These are phyloP conservation scores for Fraxinus latifolia DNA, from an alignment of 305 asterid species.

Conservation along the genomic window DNA sequence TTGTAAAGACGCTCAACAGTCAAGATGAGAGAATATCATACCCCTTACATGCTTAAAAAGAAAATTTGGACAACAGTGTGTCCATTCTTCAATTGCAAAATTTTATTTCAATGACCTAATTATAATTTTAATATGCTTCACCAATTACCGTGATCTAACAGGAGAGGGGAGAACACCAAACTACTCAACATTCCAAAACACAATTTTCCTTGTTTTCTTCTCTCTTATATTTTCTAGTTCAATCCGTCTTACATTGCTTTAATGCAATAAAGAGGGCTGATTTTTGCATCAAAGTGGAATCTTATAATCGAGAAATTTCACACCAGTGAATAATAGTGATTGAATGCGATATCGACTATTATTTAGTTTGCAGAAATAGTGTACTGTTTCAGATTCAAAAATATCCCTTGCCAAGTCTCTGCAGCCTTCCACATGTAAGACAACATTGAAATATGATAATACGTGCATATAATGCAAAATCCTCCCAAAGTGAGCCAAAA, in stretches of 20 bases:
- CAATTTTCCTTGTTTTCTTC: neutral
- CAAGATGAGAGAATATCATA: neutral
- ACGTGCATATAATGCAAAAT: neutral
- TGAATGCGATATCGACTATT: neutral
- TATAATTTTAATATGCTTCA: neutral
- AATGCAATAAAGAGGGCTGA: neutral
- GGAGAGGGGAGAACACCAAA: neutral
- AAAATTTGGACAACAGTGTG: neutral
- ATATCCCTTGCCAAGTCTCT: neutral
- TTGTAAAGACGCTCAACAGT: neutral
- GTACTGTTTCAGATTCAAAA: neutral
- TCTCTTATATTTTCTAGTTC: neutral
- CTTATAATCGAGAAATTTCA: neutral
- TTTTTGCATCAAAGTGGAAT: neutral
- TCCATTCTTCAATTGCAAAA: neutral
- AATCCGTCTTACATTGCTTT: neutral
- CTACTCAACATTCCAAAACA: neutral
- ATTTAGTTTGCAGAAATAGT: neutral
- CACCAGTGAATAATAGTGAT: neutral
- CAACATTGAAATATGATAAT: neutral
- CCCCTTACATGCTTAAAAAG: neutral
- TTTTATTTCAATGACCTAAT: neutral
- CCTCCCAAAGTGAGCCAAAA: neutral
- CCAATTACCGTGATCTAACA: neutral
- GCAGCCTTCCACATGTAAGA: neutral